A percentile compares a stretch with the other conserved stretches of the same genome.
Conservation (phyloP, 192 early-diverging fungal species). For the Lunasporangiospora selenospora region DNA sequence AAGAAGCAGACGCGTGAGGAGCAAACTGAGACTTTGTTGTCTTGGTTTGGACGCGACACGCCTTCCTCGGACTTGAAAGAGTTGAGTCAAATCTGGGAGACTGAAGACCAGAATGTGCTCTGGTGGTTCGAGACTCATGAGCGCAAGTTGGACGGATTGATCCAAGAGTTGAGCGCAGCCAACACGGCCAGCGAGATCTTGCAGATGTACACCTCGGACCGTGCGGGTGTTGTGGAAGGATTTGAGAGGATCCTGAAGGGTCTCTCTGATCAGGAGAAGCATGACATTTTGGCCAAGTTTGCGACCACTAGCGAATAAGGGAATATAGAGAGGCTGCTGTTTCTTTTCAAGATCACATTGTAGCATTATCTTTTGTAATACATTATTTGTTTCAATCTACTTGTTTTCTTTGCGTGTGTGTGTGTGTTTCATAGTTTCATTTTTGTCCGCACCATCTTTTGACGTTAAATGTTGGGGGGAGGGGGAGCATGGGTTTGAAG, state of each 20-base stretch:
- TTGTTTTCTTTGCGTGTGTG: too few species aligned
- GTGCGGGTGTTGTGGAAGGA: constrained; percentile 44
- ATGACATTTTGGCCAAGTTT: constrained; percentile 42
- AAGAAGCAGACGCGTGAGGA: constrained; percentile 56
- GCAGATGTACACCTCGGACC: constrained; percentile 42
- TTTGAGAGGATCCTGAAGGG: constrained; percentile 44
- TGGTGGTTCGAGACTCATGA: constrained; percentile 66
- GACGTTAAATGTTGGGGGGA: too few species aligned
- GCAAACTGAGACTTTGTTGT: constrained; percentile 55
- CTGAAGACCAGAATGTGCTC: constrained; percentile 63
- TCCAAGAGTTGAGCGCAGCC: constrained; percentile 23
- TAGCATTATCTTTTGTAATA: too few species aligned
- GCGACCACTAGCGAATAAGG: constrained; percentile 32
- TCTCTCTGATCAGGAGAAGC: constrained; percentile 43
- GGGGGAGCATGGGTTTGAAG: too few species aligned
- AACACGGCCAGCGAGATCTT: constrained; percentile 33
- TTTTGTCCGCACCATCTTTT: too few species aligned
- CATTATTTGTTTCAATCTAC: too few species aligned
- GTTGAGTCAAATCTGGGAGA: constrained; percentile 53
- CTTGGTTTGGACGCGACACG: constrained; percentile 74
- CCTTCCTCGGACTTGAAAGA: constrained; percentile 28
- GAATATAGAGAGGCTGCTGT: too few species aligned
- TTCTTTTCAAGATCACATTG: too few species aligned
- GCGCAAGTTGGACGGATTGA: constrained; percentile 44
- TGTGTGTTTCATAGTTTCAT: too few species aligned